Evolutionary conservation across 805 yeast genomes (phyloP), one percentile per base, ranked within the genome.

Genomic region (Grigorovia transvaalensis): DNA sequence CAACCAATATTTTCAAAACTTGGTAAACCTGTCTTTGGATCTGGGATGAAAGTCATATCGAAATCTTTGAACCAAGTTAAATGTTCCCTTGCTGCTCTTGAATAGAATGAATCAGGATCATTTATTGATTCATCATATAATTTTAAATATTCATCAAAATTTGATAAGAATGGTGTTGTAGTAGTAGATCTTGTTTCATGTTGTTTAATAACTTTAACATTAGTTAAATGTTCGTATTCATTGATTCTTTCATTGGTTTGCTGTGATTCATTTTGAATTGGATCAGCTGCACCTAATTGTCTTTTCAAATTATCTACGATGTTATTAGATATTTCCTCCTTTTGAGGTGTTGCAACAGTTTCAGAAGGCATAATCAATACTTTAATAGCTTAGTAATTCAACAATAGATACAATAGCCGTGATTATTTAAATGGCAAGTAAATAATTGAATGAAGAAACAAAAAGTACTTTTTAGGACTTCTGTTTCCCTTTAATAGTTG

Each of bases 41-140:
- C 61, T 78, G 66, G 61, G 15, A 62, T 48, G 50, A 53, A 65
- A 19, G 57, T 93, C 53, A 77, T 74, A 60, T 76, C 74, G 70
- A 87, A 90, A 50, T 82, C 88, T 54, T 75, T 79, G 65, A 83
- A 87, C 97, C 97, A 90, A 61, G 78, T 71, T 58, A 90, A 76
- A 52, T 80, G 75, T 62, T 84, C 79, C 53, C 75, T 77, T 49
- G 96, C 97, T 67, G 78, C 73, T 49, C 81, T 79, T 47, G 89
- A 90, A 68, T 86, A 90, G 68, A 91, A 90, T 40, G 71, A 76
- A 51, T 79, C 85, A 45, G 98, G 98, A 62, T 86, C 79, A 52
- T 79, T 74, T 57, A 90, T 80, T 27, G 95, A 85, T 74, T 86
- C 75, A 56, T 79, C 68, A 73, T 90, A 87, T 70, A 88, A 62